Percentiles rank a stretch among this genome's conserved stretches.
phyloP scores from a whole-genome alignment of 2,329 filamentous ascomycete species.

The Paraconiothyrium brasiliense region DNA sequence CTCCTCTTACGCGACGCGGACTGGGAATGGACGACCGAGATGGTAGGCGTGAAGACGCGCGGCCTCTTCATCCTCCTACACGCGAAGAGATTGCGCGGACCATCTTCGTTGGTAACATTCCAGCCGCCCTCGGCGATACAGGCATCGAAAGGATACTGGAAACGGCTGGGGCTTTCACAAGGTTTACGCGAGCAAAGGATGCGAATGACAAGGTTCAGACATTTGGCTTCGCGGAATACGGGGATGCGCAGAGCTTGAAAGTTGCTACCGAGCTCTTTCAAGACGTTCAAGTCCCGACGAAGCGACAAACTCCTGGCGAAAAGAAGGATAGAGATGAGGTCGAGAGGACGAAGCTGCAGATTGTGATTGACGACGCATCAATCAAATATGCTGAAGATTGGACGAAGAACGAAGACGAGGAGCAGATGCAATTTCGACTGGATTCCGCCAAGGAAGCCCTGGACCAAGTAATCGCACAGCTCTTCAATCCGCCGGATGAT shows the following conservation, averaged over 20 bases:
- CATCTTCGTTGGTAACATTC: constrained; percentile 88
- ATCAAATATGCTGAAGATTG: constrained; percentile 86
- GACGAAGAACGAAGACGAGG: constrained; percentile 70
- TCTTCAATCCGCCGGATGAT: constrained; percentile 71
- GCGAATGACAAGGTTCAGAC: constrained; percentile 83
- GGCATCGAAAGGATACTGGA: constrained; percentile 80
- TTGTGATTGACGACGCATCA: constrained; percentile 77
- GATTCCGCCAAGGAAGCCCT: constrained; percentile 75
- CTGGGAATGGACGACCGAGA: constrained; percentile 66
- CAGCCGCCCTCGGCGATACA: constrained; percentile 78
- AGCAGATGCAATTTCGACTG: constrained; percentile 71
- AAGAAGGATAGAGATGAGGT: constrained; percentile 51
- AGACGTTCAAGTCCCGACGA: constrained; percentile 81
- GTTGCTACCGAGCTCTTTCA: constrained; percentile 85
- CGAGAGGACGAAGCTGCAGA: constrained; percentile 39
- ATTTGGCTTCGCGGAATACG: constrained; percentile 96
- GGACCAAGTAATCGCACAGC: constrained; percentile 71
- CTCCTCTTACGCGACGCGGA: constrained; percentile 56
- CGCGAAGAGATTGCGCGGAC: constrained; percentile 91
- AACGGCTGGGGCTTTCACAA: constrained; percentile 79
- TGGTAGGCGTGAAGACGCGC: constrained; percentile 67
- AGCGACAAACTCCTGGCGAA: constrained; percentile 70
- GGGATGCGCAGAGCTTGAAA: constrained; percentile 87
- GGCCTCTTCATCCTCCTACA: constrained; percentile 78
- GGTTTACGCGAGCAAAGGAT: constrained; percentile 83